phyloP scores from a whole-genome alignment of 2,329 filamentous ascomycete species.

The Aspergillus sp. region DNA sequence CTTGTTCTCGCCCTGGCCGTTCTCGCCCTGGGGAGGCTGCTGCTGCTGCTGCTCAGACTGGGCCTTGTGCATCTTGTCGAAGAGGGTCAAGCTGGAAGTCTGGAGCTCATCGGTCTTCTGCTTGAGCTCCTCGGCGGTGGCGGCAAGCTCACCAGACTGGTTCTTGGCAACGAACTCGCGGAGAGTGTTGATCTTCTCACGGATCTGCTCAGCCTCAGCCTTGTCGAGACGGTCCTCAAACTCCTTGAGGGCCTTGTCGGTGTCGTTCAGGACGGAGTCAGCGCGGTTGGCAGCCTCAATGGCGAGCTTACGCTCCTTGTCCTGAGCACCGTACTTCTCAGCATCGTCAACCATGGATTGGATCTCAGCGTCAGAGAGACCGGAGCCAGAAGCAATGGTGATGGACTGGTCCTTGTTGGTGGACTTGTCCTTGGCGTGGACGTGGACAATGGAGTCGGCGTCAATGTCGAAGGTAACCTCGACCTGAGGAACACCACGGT shows the following conservation, averaged over 20 bases:
- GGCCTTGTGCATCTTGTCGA: constrained; percentile 99
- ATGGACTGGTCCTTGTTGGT: constrained; percentile 99
- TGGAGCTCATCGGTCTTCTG: constrained; percentile 98
- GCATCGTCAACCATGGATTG: constrained; percentile 97
- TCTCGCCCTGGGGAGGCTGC: constrained; percentile 47
- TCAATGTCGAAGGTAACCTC: constrained; percentile 99
- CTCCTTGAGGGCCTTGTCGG: constrained; percentile 97
- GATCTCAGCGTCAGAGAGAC: constrained; percentile 92
- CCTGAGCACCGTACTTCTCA: constrained; percentile 89
- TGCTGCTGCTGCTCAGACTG: constrained; percentile 65
- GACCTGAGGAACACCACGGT: constrained; percentile 92
- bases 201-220: constrained; percentile 87
- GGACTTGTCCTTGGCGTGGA: constrained; percentile 98
- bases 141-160: constrained; percentile 84
- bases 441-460: constrained; percentile 95
- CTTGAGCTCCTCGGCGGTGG: constrained; percentile 92
- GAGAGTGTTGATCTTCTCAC: constrained; percentile 84
- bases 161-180: constrained; percentile 91
- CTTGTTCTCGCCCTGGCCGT: constrained; percentile 66
- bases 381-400: constrained; percentile 95
- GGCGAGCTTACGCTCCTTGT: constrained; percentile 93
- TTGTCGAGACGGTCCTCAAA: constrained; percentile 96
- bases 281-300: constrained; percentile 98
- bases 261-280: constrained; percentile 94
- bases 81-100: constrained; percentile 90